Evolutionary conservation across 1,139 yeast genomes (phyloP), one percentile per base, ranked within the genome.

Genomic region (Yamadazyma kanchanaburiensis): DNA sequence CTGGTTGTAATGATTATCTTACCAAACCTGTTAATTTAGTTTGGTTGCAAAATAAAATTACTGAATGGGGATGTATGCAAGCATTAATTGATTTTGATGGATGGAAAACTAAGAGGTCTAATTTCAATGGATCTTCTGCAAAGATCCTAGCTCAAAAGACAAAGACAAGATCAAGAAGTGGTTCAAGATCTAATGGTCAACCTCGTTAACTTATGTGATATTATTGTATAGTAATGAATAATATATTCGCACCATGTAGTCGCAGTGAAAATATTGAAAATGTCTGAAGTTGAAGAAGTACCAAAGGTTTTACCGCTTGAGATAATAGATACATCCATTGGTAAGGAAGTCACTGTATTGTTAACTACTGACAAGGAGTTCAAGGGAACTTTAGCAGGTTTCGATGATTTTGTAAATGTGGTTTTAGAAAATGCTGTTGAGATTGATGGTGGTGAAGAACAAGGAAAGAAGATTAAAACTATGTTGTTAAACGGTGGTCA

Each of bases 21-120:
- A 91, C 97, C n/a, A 91, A 91, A 43, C 98, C 98, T 0, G 98
- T 94, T 10, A 89, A 88, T 48, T 68, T 91, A 48, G 88, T 80
- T 24, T 91, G 98, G 98, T 66, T 91, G 32, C 88, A 89, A 47
- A 87, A 85, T 49, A 91, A 91, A 60, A 85, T 91, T 37, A 86
- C 91, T 4, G 98, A 91, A 58, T 89, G 97, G 97, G 94, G 94
- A 2, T 79, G 86, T 50, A 91, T 91, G 98, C 98, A 91, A 61
- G 97, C 97, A 1, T 64, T 91, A 37, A 89, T 91, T 55, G 95
- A 91, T 58, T 91, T 85, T 55, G 96, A 91, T 55, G 94, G 95
- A 21, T 91, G 96, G 96, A 80, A 80, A 39, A 50, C 51, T 11
- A 64, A 61, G 34, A 37, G 53, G 18, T 35, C 38, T 1, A 43